Base-by-base conservation (phyloP, 1,139 yeast genomes). In the Geotrichum reessii region DNA sequence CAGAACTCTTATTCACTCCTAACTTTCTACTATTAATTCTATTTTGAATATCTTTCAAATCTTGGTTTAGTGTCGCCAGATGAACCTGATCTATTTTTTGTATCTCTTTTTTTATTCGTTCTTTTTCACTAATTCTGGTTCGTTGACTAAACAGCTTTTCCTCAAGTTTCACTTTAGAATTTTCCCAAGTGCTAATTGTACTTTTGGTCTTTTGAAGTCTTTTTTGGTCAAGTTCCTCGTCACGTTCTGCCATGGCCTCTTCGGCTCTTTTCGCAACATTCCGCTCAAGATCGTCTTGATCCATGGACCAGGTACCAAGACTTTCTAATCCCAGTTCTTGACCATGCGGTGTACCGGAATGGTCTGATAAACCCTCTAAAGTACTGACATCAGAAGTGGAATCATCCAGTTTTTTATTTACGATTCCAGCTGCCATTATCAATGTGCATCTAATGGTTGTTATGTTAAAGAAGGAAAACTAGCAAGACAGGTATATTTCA, bases 201-300 rank as follows among this genome's bases (percentile, higher is more conserved):
- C 77, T 78, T 27, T 73, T 70, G 0, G 95, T 80, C 69, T 89
- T 88, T 12, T 82, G 84, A 17, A 91, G 74, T 58, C 98, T 78
- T 63, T 85, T 86, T 59, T 78, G 75, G 65, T 93, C 99, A 52
- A 86, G 74, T 64, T 87, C 96, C 3, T 81, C 73, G 59, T 89
- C 92, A 59, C 85, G 83, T 52, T 78, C 73, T 1, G 79, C 74
- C 60, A 90, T 78, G 3, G 81, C 83, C 56, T 76, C 76, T 63
- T 84, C 84, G 0, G 97, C 97, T 72, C 71, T 64, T 42, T 77
- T 77, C 17, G 91, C 90, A 47, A 92, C 86, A 61, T 81, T 76
- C 53, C 82, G 76, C 67, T 90, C 98, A 19, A 92, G 74, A 24
- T 84, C 84, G 60, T 81, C 84, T 70, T 92, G 97, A 65, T 87